phyloP scores from a whole-genome alignment of 2,329 filamentous ascomycete genomes.

The Scedosporium aurantiacum region DNA sequence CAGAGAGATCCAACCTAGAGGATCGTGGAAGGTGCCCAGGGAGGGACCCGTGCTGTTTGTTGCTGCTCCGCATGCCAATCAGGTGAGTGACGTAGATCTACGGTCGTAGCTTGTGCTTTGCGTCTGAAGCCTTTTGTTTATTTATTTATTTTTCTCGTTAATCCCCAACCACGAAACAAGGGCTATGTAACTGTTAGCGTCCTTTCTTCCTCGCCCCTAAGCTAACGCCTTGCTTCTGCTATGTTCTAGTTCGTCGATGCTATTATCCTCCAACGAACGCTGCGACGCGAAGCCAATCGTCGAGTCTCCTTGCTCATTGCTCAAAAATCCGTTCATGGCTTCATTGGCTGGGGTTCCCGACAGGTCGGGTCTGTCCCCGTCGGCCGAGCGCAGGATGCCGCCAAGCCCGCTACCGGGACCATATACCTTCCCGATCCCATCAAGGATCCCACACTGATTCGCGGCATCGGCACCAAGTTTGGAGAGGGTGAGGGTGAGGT shows the following conservation, averaged over 20 bases:
- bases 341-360: slow-evolving; percentile 78
- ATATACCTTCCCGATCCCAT: slow-evolving; percentile 86
- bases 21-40: slow-evolving; percentile 88
- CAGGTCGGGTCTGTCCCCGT: slow-evolving; percentile 88
- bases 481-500: slow-evolving; percentile 58
- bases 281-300: slow-evolving; percentile 75
- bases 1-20: slow-evolving; percentile 88
- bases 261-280: slow-evolving; percentile 80
- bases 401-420: slow-evolving; percentile 65
- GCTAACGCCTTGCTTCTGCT: background rate
- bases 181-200: background rate
- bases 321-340: slow-evolving; percentile 88
- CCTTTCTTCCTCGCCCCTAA: background rate
- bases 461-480: slow-evolving; percentile 73
- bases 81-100: slow-evolving; percentile 40
- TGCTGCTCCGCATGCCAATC: slow-evolving; percentile 92
- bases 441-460: slow-evolving; percentile 70
- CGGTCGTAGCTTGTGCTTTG: background rate
- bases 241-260: slow-evolving; percentile 76
- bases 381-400: slow-evolving; percentile 77
- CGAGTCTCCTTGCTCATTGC: slow-evolving; percentile 89
- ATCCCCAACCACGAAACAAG: slow-evolving; percentile 2
- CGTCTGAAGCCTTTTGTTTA: background rate
- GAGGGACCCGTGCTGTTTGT: slow-evolving; percentile 88
- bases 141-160: slow-evolving; percentile 6